Evolutionary conservation across 192 early-diverging fungal genomes (phyloP).

Genomic region (Entrophospora sp.): DNA sequence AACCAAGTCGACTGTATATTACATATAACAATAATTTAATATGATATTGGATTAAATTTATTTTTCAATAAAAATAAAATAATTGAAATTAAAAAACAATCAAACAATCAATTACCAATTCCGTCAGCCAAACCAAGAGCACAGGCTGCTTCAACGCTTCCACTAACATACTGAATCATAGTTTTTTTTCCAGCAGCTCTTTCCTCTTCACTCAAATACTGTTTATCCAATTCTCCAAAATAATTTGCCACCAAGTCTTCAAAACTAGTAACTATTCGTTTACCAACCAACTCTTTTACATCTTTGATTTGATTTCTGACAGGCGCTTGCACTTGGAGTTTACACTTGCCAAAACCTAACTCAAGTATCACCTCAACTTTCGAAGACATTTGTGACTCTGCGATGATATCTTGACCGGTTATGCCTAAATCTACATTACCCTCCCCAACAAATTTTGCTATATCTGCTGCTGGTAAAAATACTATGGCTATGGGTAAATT

Average conservation of each 20-base stretch:
- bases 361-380: constrained; percentile 60
- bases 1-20: constrained; percentile 43
- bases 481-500: constrained; percentile 92
- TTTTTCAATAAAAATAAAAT: too few species aligned
- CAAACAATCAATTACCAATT: too few species aligned
- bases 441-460: constrained; percentile 90
- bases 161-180: constrained; percentile 77
- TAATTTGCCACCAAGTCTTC: constrained; percentile 54
- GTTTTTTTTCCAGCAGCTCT: constrained; percentile 43
- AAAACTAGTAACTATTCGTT: constrained; percentile 92
- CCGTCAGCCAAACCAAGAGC: constrained; percentile 93
- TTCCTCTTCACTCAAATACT: constrained; percentile 22
- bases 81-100: too few species aligned
- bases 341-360: constrained; percentile 92
- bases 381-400: constrained; percentile 66
- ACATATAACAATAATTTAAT: too few species aligned
- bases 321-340: constrained; percentile 87
- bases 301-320: constrained; percentile 36
- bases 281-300: constrained; percentile 73
- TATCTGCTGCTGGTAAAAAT: constrained; percentile 93
- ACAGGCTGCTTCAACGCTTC: constrained; percentile 94
- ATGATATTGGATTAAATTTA: too few species aligned
- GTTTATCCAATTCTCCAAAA: constrained; percentile 71
- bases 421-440: constrained; percentile 97
- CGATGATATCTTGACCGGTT: constrained; percentile 92